Evolutionary conservation across 1,284 basidiomycete genomes (phyloP).

Genomic region (Irpex lacteus): DNA sequence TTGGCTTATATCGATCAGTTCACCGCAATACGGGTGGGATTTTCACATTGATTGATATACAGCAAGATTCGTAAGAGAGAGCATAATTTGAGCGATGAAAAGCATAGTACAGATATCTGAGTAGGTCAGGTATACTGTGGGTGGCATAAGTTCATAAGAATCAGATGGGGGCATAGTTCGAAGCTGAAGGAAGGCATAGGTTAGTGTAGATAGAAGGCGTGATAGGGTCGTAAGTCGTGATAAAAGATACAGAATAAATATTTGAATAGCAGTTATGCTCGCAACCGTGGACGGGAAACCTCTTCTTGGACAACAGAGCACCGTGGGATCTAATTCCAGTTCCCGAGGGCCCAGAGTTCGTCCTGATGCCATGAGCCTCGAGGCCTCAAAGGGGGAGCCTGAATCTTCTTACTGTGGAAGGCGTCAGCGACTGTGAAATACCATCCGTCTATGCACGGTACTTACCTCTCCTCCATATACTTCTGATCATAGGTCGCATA

Average conservation of each 20-base stretch:
- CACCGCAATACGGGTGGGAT: no score
- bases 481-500: not conserved
- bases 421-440: not conserved
- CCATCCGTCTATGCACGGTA: not conserved
- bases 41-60: no score
- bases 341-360: not conserved
- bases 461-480: not conserved
- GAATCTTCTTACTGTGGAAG: not conserved
- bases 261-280: not conserved
- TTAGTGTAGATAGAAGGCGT: not conserved
- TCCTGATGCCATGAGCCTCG: not conserved
- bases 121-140: no score
- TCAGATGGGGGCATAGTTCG: not conserved
- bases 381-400: not conserved
- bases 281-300: no score
- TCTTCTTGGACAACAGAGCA: not conserved
- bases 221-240: not conserved
- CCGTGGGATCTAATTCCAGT: not conserved
- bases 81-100: no score
- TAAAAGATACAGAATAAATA: not conserved
- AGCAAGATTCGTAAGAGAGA: no score
- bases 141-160: not conserved
- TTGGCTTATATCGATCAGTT: no score
- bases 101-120: no score
- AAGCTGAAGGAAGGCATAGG: not conserved